Percentiles rank a stretch among this genome's conserved stretches.
Conservation (phyloP, 106 monocot species). For the Chionographis japonica region DNA sequence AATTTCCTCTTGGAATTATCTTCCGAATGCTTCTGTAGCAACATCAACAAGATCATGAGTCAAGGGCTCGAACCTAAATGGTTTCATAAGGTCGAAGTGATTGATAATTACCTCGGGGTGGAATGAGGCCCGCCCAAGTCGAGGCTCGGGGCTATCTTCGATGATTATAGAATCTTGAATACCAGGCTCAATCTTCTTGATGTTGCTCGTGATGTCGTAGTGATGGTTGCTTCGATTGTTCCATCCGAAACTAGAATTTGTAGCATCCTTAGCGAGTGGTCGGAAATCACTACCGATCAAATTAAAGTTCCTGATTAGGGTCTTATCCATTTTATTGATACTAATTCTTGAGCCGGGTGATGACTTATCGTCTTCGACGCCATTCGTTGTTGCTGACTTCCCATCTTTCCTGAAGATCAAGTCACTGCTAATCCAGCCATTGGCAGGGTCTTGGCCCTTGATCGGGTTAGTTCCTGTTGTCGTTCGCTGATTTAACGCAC, state of each 20-base stretch:
- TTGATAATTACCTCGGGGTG: slow-evolving; percentile 4
- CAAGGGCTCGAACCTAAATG: background rate
- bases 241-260: slow-evolving; percentile 8
- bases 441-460: slow-evolving; percentile 39
- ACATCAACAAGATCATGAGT: background rate
- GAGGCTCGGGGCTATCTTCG: slow-evolving; percentile 12
- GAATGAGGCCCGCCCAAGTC: slow-evolving; percentile 6
- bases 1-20: slow-evolving; percentile 2
- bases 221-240: slow-evolving; percentile 5
- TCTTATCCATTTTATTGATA: background rate
- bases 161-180: slow-evolving; percentile 17
- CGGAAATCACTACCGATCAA: slow-evolving; percentile 23
- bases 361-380: slow-evolving; percentile 17
- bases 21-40: slow-evolving; percentile 3
- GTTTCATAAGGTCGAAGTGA: background rate
- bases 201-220: background rate
- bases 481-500: slow-evolving; percentile 39
- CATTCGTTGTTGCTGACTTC: slow-evolving; percentile 26
- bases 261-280: slow-evolving; percentile 4
- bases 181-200: background rate
- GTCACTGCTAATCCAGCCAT: slow-evolving; percentile 38
- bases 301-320: slow-evolving; percentile 8
- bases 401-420: slow-evolving; percentile 46
- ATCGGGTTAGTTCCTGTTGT: slow-evolving; percentile 13
- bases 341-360: background rate